These are phyloP conservation scores for Helotiales sp. DNA, from an alignment of 2,329 filamentous ascomycete species.

Conservation along the genomic window DNA sequence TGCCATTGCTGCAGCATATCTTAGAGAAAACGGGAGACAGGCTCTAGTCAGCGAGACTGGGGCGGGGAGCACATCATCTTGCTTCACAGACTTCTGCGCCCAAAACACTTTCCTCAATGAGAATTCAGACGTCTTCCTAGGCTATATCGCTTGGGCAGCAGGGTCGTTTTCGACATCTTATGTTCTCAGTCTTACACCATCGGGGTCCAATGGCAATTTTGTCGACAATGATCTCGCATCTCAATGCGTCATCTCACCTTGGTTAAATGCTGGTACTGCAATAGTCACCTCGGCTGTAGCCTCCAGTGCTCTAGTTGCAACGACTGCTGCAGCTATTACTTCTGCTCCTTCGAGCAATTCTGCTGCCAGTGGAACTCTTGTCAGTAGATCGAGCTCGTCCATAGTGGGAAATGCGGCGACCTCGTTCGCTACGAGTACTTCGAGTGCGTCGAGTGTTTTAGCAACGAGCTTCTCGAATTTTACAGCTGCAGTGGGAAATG, in stretches of 20 bases:
- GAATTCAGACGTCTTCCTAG: constrained; percentile 39
- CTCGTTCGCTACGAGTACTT: background rate
- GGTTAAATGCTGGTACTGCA: constrained; percentile 17
- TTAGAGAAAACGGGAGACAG: constrained; percentile 48
- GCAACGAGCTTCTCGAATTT: background rate
- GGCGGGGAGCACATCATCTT: constrained; percentile 30
- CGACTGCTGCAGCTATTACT: background rate
- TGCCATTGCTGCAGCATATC: constrained; percentile 44
- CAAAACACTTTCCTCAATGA: constrained; percentile 26
- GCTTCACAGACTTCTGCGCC: constrained; percentile 27
- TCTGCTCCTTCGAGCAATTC: background rate
- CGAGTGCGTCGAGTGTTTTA: background rate
- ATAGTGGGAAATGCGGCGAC: background rate
- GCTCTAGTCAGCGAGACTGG: constrained; percentile 53
- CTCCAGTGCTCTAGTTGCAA: background rate
- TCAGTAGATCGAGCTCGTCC: background rate
- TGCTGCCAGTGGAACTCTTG: background rate
- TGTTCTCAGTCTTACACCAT: constrained; percentile 25
- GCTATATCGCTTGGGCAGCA: constrained; percentile 40
- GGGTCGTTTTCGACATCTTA: constrained; percentile 34
- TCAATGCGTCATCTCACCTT: constrained; percentile 28
- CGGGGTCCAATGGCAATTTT: constrained; percentile 24
- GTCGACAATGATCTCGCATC: constrained; percentile 25
- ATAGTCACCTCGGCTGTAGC: background rate
- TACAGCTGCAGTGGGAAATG: background rate